Percentiles rank a stretch among this genome's conserved stretches.
Conservation (phyloP, 371 early-diverging fungal genomes). For the Mortierella sp. region DNA sequence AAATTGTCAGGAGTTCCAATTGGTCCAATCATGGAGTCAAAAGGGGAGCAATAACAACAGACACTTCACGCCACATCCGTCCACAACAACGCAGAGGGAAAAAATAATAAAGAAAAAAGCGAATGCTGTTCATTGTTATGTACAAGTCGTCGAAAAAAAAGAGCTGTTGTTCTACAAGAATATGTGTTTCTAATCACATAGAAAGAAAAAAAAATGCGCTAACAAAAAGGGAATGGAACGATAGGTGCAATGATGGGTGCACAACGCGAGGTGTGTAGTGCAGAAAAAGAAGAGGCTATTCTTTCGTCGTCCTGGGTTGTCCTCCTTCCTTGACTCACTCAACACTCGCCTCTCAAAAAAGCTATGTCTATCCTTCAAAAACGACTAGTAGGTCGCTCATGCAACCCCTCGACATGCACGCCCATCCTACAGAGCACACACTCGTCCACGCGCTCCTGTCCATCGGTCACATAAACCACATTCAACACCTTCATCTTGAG, state of each 20-base stretch:
- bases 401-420: slow-evolving; percentile 47
- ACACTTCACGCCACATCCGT: neutral
- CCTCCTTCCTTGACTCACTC: neutral
- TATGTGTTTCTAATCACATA: neutral
- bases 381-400: slow-evolving; percentile 22
- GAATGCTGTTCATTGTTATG: slow-evolving; percentile 7
- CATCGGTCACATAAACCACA: slow-evolving; percentile 47
- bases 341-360: neutral
- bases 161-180: slow-evolving; percentile 8
- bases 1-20: neutral
- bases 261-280: neutral
- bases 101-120: neutral
- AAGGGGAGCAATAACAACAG: neutral
- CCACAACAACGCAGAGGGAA: neutral
- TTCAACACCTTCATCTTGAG: slow-evolving; percentile 54
- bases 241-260: neutral
- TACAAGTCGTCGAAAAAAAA: neutral
- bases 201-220: neutral
- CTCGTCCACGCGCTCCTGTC: slow-evolving; percentile 40
- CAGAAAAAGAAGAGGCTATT: neutral
- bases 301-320: neutral
- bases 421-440: slow-evolving; percentile 50
- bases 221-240: too few relatives aligned
- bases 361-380: slow-evolving; percentile 10
- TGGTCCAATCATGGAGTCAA: neutral